These are phyloP conservation scores for Neurospora sp. DNA, from an alignment of 2,329 filamentous ascomycete species.

Conservation along the genomic window DNA sequence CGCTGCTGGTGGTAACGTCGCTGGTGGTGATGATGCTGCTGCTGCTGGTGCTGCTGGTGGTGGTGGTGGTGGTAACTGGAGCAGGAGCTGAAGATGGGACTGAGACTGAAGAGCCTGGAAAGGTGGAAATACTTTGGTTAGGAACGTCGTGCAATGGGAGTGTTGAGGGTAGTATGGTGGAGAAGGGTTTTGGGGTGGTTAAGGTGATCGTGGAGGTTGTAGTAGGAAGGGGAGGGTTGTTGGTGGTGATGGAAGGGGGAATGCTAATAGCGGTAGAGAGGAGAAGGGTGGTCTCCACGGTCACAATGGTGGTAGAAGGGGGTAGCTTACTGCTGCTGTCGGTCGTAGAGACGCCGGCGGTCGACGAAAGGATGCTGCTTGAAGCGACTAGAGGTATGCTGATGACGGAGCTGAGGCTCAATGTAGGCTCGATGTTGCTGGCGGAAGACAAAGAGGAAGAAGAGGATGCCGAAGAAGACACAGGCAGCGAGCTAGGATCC, in stretches of 20 bases:
- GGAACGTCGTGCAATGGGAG: neutral
- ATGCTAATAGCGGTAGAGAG: too few relatives aligned
- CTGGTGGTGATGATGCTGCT: neutral
- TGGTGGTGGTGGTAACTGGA: neutral
- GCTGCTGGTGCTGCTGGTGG: slow-evolving; percentile 1
- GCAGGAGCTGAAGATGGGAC: neutral
- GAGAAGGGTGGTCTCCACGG: too few relatives aligned
- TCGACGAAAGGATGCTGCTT: neutral
- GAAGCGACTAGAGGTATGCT: neutral
- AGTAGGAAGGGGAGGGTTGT: too few relatives aligned
- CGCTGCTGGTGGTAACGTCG: neutral
- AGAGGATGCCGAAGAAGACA: neutral
- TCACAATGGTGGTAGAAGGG: neutral
- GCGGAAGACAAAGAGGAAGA: neutral
- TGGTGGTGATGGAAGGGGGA: neutral
- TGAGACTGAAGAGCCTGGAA: neutral
- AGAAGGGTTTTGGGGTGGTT: neutral
- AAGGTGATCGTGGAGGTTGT: neutral
- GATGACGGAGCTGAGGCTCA: neutral
- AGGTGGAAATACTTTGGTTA: neutral
- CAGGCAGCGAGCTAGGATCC: neutral
- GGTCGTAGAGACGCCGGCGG: neutral
- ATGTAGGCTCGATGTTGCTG: neutral
- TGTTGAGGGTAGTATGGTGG: neutral
- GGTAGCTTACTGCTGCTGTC: neutral